A percentile compares a stretch with the other conserved stretches of the same genome.
These are phyloP conservation scores for Fraxinus quadrangulata DNA, from an alignment of 257 asterid species.

Conservation along the genomic window DNA sequence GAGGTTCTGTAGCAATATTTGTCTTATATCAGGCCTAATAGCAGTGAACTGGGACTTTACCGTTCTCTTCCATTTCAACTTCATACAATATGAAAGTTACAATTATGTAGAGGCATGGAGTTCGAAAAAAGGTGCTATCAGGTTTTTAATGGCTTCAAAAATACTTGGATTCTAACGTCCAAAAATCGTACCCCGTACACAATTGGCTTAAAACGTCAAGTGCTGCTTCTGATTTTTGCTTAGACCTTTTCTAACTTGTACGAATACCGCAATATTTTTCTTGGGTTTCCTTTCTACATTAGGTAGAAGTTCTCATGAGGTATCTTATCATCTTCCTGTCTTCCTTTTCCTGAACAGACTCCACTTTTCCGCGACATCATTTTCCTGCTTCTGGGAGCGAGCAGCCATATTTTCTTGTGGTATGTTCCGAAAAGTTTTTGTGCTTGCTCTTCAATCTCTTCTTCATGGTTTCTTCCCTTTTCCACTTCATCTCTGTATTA, in stretches of 20 bases:
- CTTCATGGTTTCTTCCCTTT: slow-evolving; percentile 6
- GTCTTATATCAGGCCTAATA: too few species aligned
- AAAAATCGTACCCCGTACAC: too few species aligned
- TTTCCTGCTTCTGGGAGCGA: slow-evolving; percentile 43
- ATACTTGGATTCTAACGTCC: too few species aligned
- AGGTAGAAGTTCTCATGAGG: background rate
- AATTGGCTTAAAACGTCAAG: background rate
- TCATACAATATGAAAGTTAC: too few species aligned
- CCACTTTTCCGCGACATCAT: slow-evolving; percentile 31
- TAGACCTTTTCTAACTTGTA: background rate
- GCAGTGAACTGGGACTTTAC: too few species aligned
- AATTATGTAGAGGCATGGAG: too few species aligned
- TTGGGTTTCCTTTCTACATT: background rate
- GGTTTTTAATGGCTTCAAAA: too few species aligned
- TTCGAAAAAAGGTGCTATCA: too few species aligned
- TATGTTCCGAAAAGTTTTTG: slow-evolving; percentile 22
- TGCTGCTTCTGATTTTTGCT: background rate
- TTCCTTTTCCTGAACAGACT: slow-evolving; percentile 31
- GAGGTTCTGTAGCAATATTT: too few species aligned
- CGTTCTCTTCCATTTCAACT: too few species aligned
- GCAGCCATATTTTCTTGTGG: slow-evolving; percentile 50
- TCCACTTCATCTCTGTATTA: background rate
- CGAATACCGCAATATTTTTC: background rate
- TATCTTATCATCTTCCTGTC: slow-evolving; percentile 21
- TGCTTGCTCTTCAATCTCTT: background rate